Base-by-base conservation (phyloP, 2,329 filamentous ascomycete genomes). In the Aspergillaceae sp. region DNA sequence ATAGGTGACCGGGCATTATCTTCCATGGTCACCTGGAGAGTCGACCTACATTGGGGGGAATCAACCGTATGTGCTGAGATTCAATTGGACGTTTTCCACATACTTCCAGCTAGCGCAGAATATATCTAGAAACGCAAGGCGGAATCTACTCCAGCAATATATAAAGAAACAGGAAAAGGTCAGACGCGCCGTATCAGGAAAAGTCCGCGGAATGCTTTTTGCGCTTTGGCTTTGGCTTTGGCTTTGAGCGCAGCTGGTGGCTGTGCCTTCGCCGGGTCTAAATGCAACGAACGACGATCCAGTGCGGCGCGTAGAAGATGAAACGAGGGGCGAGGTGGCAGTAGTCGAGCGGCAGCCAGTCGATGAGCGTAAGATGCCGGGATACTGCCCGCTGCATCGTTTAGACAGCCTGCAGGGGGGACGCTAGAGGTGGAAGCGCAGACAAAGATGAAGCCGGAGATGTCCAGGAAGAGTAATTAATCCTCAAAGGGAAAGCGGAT, bases 1-100 rank as follows among this genome's bases (percentile, higher is more conserved):
- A 29, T 44, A 47, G 50, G 44, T 46, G 51, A 47, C 44, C 34
- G 52, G 32, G 53, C 55, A 52, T 57, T 51, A 44, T 58, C 49
- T 48, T 56, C 56, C 56, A 59, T 59, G 47, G 42, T 56, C 49
- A 55, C 36, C 36, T 38, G 36, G 19, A 19, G 19, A 38, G 11
- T 9, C 36, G 36, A 41, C 48, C 48, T 49, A 55, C 56, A 56
- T 56, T 48, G 44, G 48, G 30, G 42, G 34, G 33, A 40, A 41
- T 19, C 34, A 48, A 48, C 45, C 44, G 43, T 49, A 56, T 52
- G 32, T 43, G 8, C 46, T 30, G 30, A 36, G 29, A 32, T 43
- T 51, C 54, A 58, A 52, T 56, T 53, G 46, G 27, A 37, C 41
- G 44, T 42, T 45, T 30, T 44, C 47, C 49, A 40, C 36, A 38